Percentiles rank a stretch among this genome's conserved stretches.
Conservation (phyloP, 495 filamentous ascomycete species). For the Pseudoneurospora amorphoporcata region DNA sequence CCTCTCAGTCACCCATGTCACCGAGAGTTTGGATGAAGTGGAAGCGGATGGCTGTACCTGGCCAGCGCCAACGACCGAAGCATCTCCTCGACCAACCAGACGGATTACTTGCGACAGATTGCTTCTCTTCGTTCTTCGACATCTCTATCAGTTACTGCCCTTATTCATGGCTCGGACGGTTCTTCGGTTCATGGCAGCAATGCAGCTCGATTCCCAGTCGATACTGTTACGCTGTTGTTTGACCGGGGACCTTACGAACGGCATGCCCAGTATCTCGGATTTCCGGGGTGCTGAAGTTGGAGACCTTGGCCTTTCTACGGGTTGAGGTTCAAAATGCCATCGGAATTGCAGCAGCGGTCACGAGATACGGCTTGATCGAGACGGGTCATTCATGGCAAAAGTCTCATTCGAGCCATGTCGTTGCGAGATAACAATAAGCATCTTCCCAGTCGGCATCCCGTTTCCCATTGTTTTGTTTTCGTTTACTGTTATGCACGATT, state of each 20-base stretch:
- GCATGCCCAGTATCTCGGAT: slow-evolving; percentile 21
- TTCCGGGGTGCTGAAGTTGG: slow-evolving; percentile 13
- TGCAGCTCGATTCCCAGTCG: neutral
- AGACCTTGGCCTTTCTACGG: slow-evolving; percentile 3
- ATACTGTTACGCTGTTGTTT: neutral
- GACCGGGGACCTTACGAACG: slow-evolving; percentile 19
- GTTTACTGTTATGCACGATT: slow-evolving; percentile 13
- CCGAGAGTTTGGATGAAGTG: neutral
- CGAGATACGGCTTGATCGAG: slow-evolving; percentile 3
- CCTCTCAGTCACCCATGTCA: neutral
- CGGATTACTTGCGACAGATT: slow-evolving; percentile 16
- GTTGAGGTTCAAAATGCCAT: slow-evolving; percentile 1
- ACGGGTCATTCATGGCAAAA: neutral
- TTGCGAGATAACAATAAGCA: slow-evolving; percentile 9
- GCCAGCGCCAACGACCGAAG: slow-evolving; percentile 19
- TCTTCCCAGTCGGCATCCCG: slow-evolving; percentile 7
- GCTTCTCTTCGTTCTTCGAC: slow-evolving; percentile 25
- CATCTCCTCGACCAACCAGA: slow-evolving; percentile 15
- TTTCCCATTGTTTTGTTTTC: slow-evolving; percentile 14
- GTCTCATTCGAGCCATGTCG: slow-evolving; percentile 2
- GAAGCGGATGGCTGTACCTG: slow-evolving; percentile 7
- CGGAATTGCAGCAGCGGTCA: slow-evolving; percentile 8
- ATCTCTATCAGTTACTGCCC: slow-evolving; percentile 16
- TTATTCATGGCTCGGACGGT: slow-evolving; percentile 14
- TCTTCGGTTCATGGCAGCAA: slow-evolving; percentile 1